Evolutionary conservation across 164 flowering plant genomes (phyloP).

Genomic region (Cinnamomum chago): DNA sequence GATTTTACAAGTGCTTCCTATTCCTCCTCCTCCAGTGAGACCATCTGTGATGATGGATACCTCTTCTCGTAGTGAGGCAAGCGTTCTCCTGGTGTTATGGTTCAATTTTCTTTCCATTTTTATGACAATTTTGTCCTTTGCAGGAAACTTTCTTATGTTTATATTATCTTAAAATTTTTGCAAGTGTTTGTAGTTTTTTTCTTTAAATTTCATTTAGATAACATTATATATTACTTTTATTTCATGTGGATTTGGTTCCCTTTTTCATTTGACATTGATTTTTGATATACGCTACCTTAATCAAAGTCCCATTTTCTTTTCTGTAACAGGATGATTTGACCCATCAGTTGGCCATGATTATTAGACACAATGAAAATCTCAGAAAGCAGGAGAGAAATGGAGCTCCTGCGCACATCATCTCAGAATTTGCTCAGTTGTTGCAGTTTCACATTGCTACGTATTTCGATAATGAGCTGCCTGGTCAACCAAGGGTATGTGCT

Average conservation of each 20-base stretch:
- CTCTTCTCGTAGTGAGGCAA: conserved; percentile 94
- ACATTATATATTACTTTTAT: neutral
- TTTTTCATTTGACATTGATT: too few relatives aligned
- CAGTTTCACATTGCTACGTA: conserved; percentile 98
- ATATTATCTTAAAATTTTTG: neutral
- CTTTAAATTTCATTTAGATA: neutral
- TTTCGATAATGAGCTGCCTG: conserved; percentile 98
- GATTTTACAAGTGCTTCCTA: conserved; percentile 96
- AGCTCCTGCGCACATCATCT: conserved; percentile 94
- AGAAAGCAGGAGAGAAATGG: conserved; percentile 94
- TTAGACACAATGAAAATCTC: conserved; percentile 89
- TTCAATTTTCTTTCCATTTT: neutral
- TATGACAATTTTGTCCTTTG: neutral
- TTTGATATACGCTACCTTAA: too few relatives aligned
- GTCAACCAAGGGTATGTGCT: conserved; percentile 84
- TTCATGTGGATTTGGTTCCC: too few relatives aligned
- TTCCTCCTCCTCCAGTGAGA: conserved; percentile 99
- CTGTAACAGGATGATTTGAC: conserved; percentile 85
- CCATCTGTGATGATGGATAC: conserved; percentile 99
- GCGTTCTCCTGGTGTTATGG: conserved; percentile 8
- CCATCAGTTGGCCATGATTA: conserved; percentile 42
- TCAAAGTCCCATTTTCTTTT: neutral
- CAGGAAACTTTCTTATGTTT: neutral
- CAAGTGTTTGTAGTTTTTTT: neutral
- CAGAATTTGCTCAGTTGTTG: conserved; percentile 91